Evolutionary conservation across 176 grass and related monocot genomes (phyloP), one percentile per base, ranked within the genome.

Genomic region (Microstegium vimineum): DNA sequence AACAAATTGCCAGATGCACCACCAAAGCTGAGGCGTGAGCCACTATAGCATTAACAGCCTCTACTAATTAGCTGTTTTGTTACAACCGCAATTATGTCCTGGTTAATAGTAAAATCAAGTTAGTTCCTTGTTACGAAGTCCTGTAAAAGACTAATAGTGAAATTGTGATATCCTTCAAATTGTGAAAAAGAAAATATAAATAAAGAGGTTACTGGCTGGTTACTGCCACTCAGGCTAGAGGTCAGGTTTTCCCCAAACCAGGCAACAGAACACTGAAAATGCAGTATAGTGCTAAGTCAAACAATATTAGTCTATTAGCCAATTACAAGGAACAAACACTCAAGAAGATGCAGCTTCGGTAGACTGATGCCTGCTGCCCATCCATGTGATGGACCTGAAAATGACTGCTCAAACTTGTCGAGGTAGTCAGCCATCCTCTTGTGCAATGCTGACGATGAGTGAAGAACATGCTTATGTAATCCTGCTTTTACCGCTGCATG

Each of bases 301-400:
- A 28, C 57, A 16, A 46, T 56, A 2, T 30, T 15, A 28, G 4
- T 16, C 17, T 2, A 61, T 22, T 30, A 85, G 16, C 14, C 27
- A 62, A 18, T 15, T 36, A 10, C 6, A 78, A 47, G 22, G 32
- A 42, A 52, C 7, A 79, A 42, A 71, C 38, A 71, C 12, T 42
- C 10, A 2, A 76, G 30, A 69, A 43, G 22, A 46, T 17, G 47
- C 57, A 92, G 91, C 91, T 94, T 97, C 22, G 91, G 94, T 25
- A 94, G 87, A 84, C 79, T 62, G 37, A 90, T 76, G 84, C 94
- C 89, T 63, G 94, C 89, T 86, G 86, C 79, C 89, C 89, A 97
- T 35, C 91, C 94, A 92, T 94, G 75, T 3, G 91, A 97, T 61
- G 86, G 88, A 52, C 87, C 91, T 5, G 81, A 73, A 91, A 89